These are phyloP conservation scores for Fusarium acutatum DNA, from an alignment of 2,329 filamentous ascomycete species.

Conservation along the genomic window DNA sequence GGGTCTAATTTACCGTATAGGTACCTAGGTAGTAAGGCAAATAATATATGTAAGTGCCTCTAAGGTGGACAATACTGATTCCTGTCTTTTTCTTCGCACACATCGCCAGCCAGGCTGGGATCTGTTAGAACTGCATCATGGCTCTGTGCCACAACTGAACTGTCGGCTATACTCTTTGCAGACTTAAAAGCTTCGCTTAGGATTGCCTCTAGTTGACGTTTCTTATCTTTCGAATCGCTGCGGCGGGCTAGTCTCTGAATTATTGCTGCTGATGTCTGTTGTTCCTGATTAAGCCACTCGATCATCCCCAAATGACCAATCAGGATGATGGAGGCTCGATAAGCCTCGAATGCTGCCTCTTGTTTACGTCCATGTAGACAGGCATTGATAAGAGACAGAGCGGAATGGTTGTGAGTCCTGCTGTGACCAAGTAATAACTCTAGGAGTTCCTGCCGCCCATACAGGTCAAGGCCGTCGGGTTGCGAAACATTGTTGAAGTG, in stretches of 20 bases:
- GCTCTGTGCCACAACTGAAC: slow-evolving; percentile 28
- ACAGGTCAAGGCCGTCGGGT: neutral
- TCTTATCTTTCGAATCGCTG: neutral
- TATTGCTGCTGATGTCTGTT: slow-evolving; percentile 26
- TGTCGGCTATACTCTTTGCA: slow-evolving; percentile 18
- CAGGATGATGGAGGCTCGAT: slow-evolving; percentile 41
- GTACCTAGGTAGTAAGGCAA: neutral
- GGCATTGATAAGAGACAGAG: slow-evolving; percentile 36
- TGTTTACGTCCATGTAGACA: slow-evolving; percentile 6
- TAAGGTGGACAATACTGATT: neutral
- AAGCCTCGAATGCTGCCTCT: slow-evolving; percentile 23
- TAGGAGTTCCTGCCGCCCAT: slow-evolving; percentile 39
- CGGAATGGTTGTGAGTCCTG: slow-evolving; percentile 31
- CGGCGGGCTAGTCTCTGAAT: neutral
- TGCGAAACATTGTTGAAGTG: slow-evolving; percentile 8
- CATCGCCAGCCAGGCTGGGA: slow-evolving; percentile 16
- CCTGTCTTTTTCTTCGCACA: neutral
- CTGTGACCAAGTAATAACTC: slow-evolving; percentile 43
- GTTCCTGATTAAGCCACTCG: slow-evolving; percentile 45
- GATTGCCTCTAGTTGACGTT: neutral
- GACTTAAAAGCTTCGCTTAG: slow-evolving; percentile 23
- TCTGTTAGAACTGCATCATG: slow-evolving; percentile 17
- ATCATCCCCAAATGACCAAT: slow-evolving; percentile 45
- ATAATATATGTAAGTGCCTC: neutral
- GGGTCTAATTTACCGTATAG: neutral